phyloP scores from a whole-genome alignment of 371 early-diverging fungal genomes.

The Apophysomyces trapeziformis region DNA sequence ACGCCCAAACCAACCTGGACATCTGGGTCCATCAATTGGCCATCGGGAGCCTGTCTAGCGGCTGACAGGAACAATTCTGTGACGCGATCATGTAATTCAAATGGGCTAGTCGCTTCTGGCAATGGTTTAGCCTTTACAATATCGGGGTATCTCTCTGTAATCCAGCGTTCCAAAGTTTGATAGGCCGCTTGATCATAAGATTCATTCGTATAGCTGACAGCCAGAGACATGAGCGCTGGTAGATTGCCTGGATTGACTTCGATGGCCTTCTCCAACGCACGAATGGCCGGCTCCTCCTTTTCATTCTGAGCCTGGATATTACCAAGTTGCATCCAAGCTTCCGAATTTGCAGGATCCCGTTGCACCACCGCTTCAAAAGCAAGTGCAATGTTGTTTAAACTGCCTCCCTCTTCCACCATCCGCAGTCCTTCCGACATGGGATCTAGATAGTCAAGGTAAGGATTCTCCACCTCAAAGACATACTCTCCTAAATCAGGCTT shows the following conservation, averaged over 20 bases:
- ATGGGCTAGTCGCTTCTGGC: slow-evolving; percentile 43
- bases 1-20: slow-evolving; percentile 96
- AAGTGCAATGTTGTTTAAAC: slow-evolving; percentile 75
- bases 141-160: slow-evolving; percentile 48
- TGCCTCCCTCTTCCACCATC: slow-evolving; percentile 56
- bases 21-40: slow-evolving; percentile 83
- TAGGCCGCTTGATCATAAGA: slow-evolving; percentile 63
- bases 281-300: slow-evolving; percentile 85
- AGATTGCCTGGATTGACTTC: slow-evolving; percentile 65
- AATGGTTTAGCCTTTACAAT: slow-evolving; percentile 20
- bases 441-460: slow-evolving; percentile 62
- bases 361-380: slow-evolving; percentile 85
- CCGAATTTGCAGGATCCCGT: slow-evolving; percentile 67
- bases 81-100: slow-evolving; percentile 72
- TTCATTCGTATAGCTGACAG: slow-evolving; percentile 97
- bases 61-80: slow-evolving; percentile 81
- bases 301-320: slow-evolving; percentile 87
- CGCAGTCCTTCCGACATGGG: slow-evolving; percentile 59
- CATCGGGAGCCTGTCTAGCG: slow-evolving; percentile 71
- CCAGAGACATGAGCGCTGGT: slow-evolving; percentile 79
- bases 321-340: slow-evolving; percentile 83
- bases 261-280: slow-evolving; percentile 75
- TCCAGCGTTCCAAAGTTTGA: slow-evolving; percentile 53
- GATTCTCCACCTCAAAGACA: slow-evolving; percentile 78
- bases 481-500: slow-evolving; percentile 72